Conservation (phyloP, 2,329 filamentous ascomycete species). For the Colletotrichum shisoi region DNA sequence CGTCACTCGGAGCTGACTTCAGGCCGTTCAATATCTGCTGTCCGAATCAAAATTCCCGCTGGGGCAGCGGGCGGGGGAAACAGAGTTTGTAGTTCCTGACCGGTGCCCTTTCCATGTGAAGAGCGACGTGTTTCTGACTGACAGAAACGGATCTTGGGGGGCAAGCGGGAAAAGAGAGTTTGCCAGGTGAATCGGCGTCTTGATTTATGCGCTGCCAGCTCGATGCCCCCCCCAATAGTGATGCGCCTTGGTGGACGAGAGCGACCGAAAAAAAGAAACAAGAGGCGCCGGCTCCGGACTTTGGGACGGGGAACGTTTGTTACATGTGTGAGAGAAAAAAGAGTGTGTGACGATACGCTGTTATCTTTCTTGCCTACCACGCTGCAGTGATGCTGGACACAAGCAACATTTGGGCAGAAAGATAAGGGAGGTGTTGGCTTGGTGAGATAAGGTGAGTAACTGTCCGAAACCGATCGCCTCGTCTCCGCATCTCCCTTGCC, state of each 20-base stretch:
- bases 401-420: conserved; percentile 8
- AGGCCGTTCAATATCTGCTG: conserved; percentile 31
- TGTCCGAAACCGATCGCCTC: conserved; percentile 23
- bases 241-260: conserved; percentile 20
- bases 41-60: conserved; percentile 14
- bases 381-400: conserved; percentile 21
- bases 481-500: conserved; percentile 26
- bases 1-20: conserved; percentile 22
- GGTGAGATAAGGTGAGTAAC: conserved; percentile 23
- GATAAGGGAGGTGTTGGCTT: conserved; percentile 9
- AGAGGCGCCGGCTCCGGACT: conserved; percentile 23
- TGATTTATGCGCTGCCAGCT: conserved; percentile 31
- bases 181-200: conserved; percentile 35
- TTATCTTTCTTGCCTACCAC: conserved; percentile 20
- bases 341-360: conserved; percentile 7
- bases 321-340: background rate
- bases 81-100: conserved; percentile 36
- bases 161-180: conserved; percentile 29
- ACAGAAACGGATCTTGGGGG: conserved; percentile 35
- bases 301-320: conserved; percentile 25
- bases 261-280: conserved; percentile 11
- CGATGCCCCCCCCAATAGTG: background rate
- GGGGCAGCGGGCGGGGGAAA: conserved; percentile 15
- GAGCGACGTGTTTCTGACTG: conserved; percentile 29
- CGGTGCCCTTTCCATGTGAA: conserved; percentile 35